phyloP scores from a whole-genome alignment of 768 basidiomycete genomes.

The Vararia minispora region DNA sequence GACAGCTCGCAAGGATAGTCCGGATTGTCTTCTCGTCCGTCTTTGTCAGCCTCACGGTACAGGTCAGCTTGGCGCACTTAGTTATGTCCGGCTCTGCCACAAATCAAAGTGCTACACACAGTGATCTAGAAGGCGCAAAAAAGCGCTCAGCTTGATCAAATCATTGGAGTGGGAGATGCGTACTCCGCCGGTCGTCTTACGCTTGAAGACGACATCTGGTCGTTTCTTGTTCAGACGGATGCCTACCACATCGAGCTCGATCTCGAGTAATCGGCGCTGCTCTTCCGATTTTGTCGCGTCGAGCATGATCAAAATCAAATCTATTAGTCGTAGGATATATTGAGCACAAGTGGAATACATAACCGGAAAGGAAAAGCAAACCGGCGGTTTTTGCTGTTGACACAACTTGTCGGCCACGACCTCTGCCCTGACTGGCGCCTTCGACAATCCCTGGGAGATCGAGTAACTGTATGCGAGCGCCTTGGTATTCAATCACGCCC shows the following conservation, averaged over 20 bases:
- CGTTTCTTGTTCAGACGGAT: slow-evolving; percentile 84
- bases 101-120: slow-evolving; percentile 24
- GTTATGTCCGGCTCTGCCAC: slow-evolving; percentile 2
- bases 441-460: slow-evolving; percentile 96
- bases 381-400: slow-evolving; percentile 43
- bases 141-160: not conserved
- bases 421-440: slow-evolving; percentile 83
- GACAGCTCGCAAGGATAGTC: slow-evolving; percentile 83
- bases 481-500: slow-evolving; percentile 93
- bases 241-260: slow-evolving; percentile 93
- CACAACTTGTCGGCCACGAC: slow-evolving; percentile 93
- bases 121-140: slow-evolving; percentile 46
- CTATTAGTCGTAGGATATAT: slow-evolving; percentile 92
- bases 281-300: slow-evolving; percentile 91
- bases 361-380: not conserved
- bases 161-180: slow-evolving; percentile 19
- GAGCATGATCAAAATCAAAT: slow-evolving; percentile 87
- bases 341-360: slow-evolving; percentile 15
- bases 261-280: slow-evolving; percentile 78
- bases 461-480: slow-evolving; percentile 84
- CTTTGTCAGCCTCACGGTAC: slow-evolving; percentile 86
- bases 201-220: slow-evolving; percentile 95
- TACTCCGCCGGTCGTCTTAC: slow-evolving; percentile 85
- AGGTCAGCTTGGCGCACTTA: slow-evolving; percentile 48
- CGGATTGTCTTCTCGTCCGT: slow-evolving; percentile 94